A percentile compares a stretch with the other conserved stretches of the same genome.
Conservation (phyloP, 306 rosid genomes). For the Dicorynia guianensis region DNA sequence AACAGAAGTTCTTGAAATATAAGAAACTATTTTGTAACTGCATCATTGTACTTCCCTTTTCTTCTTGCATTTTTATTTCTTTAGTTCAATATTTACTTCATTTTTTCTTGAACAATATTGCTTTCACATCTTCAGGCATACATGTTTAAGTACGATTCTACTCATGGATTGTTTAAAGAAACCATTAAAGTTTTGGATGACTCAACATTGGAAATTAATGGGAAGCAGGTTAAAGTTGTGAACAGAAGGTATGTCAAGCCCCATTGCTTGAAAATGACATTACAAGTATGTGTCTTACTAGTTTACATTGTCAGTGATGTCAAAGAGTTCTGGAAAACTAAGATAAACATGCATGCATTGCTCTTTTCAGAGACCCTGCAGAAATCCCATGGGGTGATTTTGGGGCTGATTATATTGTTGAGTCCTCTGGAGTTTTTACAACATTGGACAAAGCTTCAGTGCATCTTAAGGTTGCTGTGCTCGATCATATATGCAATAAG, state of each 20-base stretch:
- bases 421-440: constrained; percentile 95
- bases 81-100: background rate
- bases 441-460: constrained; percentile 80
- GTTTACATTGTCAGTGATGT: background rate
- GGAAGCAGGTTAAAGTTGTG: constrained; percentile 78
- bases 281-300: background rate
- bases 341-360: constrained; percentile 20
- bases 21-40: background rate
- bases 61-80: background rate
- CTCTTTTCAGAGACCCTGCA: constrained; percentile 78
- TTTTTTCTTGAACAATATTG: background rate
- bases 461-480: constrained; percentile 70
- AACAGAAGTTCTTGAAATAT: constrained; percentile 8
- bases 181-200: constrained; percentile 69
- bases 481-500: constrained; percentile 29
- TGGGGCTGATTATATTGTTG: constrained; percentile 89
- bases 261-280: constrained; percentile 31
- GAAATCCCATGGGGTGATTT: constrained; percentile 95
- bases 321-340: background rate
- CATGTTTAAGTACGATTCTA: constrained; percentile 96
- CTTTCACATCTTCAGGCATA: constrained; percentile 66
- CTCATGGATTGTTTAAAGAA: constrained; percentile 87
- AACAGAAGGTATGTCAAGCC: constrained; percentile 67
- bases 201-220: constrained; percentile 84
- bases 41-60: constrained; percentile 28